Evolutionary conservation across 2,329 filamentous ascomycete species (phyloP).

Genomic region (Botrytis cinerea): DNA sequence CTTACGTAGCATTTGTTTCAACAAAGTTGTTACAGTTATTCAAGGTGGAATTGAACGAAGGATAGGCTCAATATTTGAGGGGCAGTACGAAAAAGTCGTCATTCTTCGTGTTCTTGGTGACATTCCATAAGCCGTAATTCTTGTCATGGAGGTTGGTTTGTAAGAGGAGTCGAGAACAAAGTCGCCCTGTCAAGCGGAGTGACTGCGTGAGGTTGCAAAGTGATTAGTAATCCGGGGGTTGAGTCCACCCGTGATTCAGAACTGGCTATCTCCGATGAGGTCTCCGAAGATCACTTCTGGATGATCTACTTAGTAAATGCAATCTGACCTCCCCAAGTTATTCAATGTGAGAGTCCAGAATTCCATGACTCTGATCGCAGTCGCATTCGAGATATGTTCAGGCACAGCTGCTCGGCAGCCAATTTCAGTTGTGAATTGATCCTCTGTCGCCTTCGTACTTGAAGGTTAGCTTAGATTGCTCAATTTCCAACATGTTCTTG

Average conservation of each 20-base stretch:
- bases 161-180: not conserved
- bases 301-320: not conserved
- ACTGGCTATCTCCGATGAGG: not conserved
- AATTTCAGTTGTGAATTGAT: not conserved
- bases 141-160: not conserved
- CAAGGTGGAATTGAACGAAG: not conserved
- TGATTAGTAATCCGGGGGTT: slow-evolving; percentile 11
- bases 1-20: not conserved
- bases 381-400: not conserved
- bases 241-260: not conserved
- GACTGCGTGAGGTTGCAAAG: not conserved
- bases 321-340: not conserved
- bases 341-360: not conserved
- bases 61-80: not conserved
- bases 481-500: not conserved
- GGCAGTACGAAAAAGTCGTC: not conserved
- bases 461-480: not conserved
- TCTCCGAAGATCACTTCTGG: not conserved
- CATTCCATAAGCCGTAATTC: not conserved
- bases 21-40: not conserved
- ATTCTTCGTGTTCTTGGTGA: slow-evolving; percentile 1
- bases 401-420: not conserved
- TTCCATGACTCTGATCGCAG: not conserved
- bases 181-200: slow-evolving; percentile 6
- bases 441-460: not conserved